phyloP scores from a whole-genome alignment of 805 yeast species.

The Candida pseudofarinosa region DNA sequence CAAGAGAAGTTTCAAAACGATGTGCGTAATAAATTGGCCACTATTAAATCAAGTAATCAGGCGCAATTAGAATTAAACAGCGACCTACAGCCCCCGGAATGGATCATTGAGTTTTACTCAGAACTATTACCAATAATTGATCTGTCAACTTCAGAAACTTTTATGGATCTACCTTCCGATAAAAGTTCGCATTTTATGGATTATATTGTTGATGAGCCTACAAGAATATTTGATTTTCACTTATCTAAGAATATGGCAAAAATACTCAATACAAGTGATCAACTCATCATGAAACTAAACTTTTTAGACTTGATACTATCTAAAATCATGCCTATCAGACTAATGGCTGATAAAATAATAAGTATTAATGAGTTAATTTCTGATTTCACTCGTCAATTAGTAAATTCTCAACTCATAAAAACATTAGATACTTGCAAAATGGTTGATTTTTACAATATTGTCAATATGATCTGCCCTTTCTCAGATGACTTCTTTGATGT shows the following conservation, averaged over 20 bases:
- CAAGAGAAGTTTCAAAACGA: conserved; percentile 24
- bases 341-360: conserved; percentile 36
- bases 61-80: conserved; percentile 40
- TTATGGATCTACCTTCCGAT: conserved; percentile 38
- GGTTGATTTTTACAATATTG: conserved; percentile 55
- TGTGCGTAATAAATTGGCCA: conserved; percentile 26
- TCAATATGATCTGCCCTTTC: conserved; percentile 69
- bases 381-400: conserved; percentile 35
- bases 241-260: conserved; percentile 19
- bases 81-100: conserved; percentile 78
- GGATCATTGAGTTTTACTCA: conserved; percentile 64
- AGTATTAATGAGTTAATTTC: conserved; percentile 32
- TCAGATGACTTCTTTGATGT: conserved; percentile 56
- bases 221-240: conserved; percentile 35
- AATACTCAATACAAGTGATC: conserved; percentile 26
- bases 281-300: conserved; percentile 49
- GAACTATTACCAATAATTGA: conserved; percentile 59
- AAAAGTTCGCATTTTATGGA: conserved; percentile 33
- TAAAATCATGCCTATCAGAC: conserved; percentile 44
- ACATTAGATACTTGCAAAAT: conserved; percentile 52
- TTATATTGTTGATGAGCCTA: conserved; percentile 45
- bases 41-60: conserved; percentile 31
- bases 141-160: conserved; percentile 27
- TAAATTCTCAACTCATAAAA: conserved; percentile 41
- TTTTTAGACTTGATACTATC: conserved; percentile 56